Evolutionary conservation across 345 rosid species (phyloP), one percentile per base, ranked within the genome.

Genomic region (Dimocarpus longan): DNA sequence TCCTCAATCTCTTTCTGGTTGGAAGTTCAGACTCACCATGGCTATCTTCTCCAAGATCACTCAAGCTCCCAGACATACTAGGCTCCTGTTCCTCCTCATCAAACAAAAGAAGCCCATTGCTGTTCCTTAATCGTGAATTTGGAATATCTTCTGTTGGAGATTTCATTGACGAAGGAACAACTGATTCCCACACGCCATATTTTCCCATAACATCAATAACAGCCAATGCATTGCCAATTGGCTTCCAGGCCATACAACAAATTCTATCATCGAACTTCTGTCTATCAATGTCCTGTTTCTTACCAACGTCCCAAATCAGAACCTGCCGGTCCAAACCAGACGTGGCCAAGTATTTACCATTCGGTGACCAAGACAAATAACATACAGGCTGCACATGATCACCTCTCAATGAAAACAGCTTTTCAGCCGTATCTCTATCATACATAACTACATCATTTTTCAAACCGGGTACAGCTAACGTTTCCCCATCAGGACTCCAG

Each of bases 401-500:
- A 59, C 97, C 95, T 87, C 95, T 92, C 59, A 96, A 70, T 0
- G 95, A 79, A 79, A 88, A 96, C 80, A 91, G 74, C 82, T 94
- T 93, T 86, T 94, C 99, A 67, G 97, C 97, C 0, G 97, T 93
- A 84, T 90, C 97, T 78, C 97, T 90, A 77, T 94, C 99, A 59
- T 94, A 96, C 93, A 96, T 91, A 46, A 91, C 95, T 75, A 94
- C 88, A 24, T 96, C 99, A 74, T 94, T 94, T 82, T 86, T 88
- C 81, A 91, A 70, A 82, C 98, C 98, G 40, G 97, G 99, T 22
- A 94, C 92, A 1, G 98, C 98, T 28, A 96, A 85, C 8, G 82
- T 89, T 83, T 91, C 92, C 68, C 99, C 99, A 79, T 94, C 97
- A 62, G 98, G 98, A 82, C 99, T 96, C 99, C 98, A 96, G 84